phyloP scores from a whole-genome alignment of 352 stramenopile genomes.

The Globisporangium abappressorium region DNA sequence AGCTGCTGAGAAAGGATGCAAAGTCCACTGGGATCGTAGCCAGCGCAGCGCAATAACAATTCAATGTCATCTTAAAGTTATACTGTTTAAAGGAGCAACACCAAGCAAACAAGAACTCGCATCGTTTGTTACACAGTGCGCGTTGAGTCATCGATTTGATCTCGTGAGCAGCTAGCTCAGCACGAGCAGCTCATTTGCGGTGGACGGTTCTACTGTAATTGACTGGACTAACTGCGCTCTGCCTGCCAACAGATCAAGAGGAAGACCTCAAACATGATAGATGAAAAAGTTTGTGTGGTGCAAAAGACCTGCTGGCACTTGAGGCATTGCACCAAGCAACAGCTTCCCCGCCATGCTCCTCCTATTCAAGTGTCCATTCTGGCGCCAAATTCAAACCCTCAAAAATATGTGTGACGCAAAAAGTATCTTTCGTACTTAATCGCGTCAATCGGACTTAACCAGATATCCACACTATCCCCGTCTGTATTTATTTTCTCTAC shows the following conservation, averaged over 20 bases:
- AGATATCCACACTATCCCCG: background rate
- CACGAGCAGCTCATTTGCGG: background rate
- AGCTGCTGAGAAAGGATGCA: conserved; percentile 28
- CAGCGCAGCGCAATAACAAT: background rate
- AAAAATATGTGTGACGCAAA: conserved; percentile 4
- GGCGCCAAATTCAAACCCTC: conserved; percentile 1
- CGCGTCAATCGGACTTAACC: background rate
- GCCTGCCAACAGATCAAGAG: background rate
- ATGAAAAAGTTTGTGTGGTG: background rate
- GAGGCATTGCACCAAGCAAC: background rate
- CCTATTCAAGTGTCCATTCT: background rate
- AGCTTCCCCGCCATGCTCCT: background rate
- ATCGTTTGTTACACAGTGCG: background rate
- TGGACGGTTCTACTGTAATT: background rate
- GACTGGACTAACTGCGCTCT: background rate
- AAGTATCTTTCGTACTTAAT: conserved; percentile 7
- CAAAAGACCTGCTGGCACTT: background rate
- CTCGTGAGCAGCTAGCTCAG: background rate
- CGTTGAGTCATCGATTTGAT: background rate
- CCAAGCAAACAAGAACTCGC: background rate
- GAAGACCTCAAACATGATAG: background rate
- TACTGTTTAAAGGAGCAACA: background rate
- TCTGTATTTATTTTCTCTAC: background rate
- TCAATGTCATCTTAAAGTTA: conserved; percentile 2
- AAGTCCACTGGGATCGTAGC: conserved; percentile 2